A percentile compares a stretch with the other conserved stretches of the same genome.
Evolutionary conservation across 2,329 filamentous ascomycete species (phyloP).

Genomic region (Trichoderma cornu-damae): DNA sequence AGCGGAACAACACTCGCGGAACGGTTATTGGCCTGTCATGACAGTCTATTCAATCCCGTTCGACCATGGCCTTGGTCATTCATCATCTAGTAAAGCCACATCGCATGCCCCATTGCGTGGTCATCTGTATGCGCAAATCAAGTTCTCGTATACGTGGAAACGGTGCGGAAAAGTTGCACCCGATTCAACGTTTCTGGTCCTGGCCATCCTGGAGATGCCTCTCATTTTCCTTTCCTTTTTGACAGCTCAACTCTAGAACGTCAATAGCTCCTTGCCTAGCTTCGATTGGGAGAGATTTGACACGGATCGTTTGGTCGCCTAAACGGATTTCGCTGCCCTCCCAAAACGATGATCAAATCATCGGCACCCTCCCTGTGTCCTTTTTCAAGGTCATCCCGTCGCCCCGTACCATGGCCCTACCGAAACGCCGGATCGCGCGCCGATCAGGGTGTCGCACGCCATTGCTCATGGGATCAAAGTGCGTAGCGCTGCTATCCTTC

Average conservation of each 20-base stretch:
- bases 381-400: slow-evolving; percentile 1
- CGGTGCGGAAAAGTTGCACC: background rate
- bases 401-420: background rate
- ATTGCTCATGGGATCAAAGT: background rate
- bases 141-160: background rate
- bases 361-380: background rate
- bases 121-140: background rate
- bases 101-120: background rate
- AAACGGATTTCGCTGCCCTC: background rate
- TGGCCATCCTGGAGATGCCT: background rate
- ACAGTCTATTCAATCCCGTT: too few species aligned
- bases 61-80: background rate
- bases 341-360: background rate
- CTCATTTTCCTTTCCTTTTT: background rate
- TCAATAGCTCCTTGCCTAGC: background rate
- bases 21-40: background rate
- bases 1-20: background rate
- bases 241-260: background rate
- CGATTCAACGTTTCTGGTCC: background rate
- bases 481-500: background rate
- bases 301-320: background rate
- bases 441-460: background rate
- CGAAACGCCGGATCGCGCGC: slow-evolving; percentile 5
- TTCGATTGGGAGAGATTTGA: background rate
- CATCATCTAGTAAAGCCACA: background rate